phyloP scores from a whole-genome alignment of 306 rosid genomes.

The Ormosia emarginata region DNA sequence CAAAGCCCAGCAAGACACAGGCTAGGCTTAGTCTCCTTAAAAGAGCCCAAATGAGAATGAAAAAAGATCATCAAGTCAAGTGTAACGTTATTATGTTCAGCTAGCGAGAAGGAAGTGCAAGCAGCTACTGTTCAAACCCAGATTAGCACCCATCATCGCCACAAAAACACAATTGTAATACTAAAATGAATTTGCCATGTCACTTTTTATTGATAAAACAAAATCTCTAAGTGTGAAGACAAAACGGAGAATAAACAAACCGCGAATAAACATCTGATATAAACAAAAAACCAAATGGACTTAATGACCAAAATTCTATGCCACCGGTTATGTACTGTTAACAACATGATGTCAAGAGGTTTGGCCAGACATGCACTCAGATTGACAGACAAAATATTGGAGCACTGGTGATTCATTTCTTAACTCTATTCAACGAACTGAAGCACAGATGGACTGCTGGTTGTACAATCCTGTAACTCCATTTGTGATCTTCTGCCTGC shows the following conservation, averaged over 20 bases:
- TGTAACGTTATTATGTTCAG: neutral
- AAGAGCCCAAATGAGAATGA: neutral
- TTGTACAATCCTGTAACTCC: conserved; percentile 69
- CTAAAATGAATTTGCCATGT: conserved; percentile 5
- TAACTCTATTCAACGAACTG: conserved; percentile 60
- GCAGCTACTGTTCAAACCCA: neutral
- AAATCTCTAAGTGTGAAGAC: conserved; percentile 24
- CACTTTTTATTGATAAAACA: conserved; percentile 34
- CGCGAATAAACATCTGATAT: conserved; percentile 13
- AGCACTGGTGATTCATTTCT: conserved; percentile 6
- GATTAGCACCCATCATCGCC: neutral
- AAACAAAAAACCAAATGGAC: conserved; percentile 25
- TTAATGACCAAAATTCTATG: conserved; percentile 30
- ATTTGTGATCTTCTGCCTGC: conserved; percentile 62
- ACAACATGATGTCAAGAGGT: conserved; percentile 30
- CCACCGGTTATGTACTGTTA: conserved; percentile 16
- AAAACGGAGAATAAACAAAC: conserved; percentile 19
- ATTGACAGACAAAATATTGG: neutral
- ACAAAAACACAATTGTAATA: neutral
- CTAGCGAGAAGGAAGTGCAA: neutral
- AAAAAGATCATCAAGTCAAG: neutral
- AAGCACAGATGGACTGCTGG: conserved; percentile 74
- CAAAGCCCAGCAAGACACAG: neutral
- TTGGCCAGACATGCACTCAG: conserved; percentile 19
- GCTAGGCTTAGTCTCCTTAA: neutral